Conservation (phyloP, 2,329 filamentous ascomycete genomes). For the Pezicula rhizophila region DNA sequence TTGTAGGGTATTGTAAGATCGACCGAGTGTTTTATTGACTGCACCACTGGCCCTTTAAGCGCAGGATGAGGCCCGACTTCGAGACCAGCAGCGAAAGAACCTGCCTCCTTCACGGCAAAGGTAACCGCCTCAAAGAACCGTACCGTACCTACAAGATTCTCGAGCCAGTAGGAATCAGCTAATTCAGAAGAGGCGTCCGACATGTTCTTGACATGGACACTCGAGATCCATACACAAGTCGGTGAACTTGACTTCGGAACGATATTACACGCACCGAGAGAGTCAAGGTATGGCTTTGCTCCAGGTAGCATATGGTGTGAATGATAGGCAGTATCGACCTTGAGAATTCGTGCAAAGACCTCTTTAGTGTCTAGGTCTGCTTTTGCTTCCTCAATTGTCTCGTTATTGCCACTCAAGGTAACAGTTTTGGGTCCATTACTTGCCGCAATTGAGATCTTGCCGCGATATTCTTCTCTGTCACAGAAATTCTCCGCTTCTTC, state of each 20-base stretch:
- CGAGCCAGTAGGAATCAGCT: neutral
- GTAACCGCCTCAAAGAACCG: slow-evolving; percentile 34
- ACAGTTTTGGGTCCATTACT: slow-evolving; percentile 12
- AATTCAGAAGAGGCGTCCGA: neutral
- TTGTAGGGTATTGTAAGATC: slow-evolving; percentile 8
- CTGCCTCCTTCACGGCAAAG: neutral
- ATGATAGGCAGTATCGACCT: slow-evolving; percentile 12
- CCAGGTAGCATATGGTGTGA: slow-evolving; percentile 2
- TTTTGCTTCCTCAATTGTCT: neutral
- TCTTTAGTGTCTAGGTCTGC: neutral
- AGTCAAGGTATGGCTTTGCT: neutral
- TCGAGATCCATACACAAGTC: slow-evolving; percentile 32
- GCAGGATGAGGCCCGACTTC: neutral
- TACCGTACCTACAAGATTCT: slow-evolving; percentile 34
- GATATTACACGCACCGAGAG: neutral
- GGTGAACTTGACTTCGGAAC: slow-evolving; percentile 15
- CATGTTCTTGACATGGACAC: neutral
- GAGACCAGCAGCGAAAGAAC: slow-evolving; percentile 10
- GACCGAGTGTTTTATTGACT: neutral
- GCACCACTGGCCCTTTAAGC: neutral
- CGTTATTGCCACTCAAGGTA: slow-evolving; percentile 12
- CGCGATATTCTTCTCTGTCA: slow-evolving; percentile 2
- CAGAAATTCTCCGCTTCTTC: slow-evolving; percentile 14
- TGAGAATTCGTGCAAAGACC: slow-evolving; percentile 1
- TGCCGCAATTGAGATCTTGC: slow-evolving; percentile 21